These are phyloP conservation scores for Stemphylium beticola DNA, from an alignment of 2,329 filamentous ascomycete species.

Conservation along the genomic window DNA sequence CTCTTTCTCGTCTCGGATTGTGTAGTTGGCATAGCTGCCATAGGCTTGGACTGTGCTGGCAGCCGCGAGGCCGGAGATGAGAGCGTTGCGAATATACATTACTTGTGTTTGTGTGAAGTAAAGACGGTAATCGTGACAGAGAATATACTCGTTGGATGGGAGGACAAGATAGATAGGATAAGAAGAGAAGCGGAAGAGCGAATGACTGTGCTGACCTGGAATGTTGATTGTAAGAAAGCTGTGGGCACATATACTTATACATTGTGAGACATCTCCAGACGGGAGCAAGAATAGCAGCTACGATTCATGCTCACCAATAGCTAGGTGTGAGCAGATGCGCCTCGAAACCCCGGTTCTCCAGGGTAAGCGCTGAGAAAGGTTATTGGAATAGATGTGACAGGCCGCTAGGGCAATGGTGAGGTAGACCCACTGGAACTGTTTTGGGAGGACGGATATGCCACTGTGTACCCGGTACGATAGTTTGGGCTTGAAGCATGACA, in stretches of 20 bases:
- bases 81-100: constrained; percentile 45
- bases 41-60: constrained; percentile 35
- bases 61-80: constrained; percentile 34
- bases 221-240: constrained; percentile 11
- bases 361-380: constrained; percentile 8
- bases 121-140: constrained; percentile 9
- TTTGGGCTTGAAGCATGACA: constrained; percentile 21
- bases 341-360: constrained; percentile 15
- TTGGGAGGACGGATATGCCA: constrained; percentile 19
- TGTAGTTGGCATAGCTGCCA: constrained; percentile 29
- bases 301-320: constrained; percentile 8
- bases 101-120: constrained; percentile 15
- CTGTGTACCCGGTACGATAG: constrained; percentile 18
- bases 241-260: constrained; percentile 29
- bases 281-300: constrained; percentile 22
- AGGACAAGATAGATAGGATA: not conserved
- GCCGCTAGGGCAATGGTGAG: constrained; percentile 23
- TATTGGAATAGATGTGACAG: constrained; percentile 22
- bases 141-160: constrained; percentile 8
- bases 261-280: constrained; percentile 8
- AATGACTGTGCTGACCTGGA: constrained; percentile 17
- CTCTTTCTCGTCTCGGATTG: constrained; percentile 23
- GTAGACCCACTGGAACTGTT: constrained; percentile 21
- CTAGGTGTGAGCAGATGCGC: constrained; percentile 11
- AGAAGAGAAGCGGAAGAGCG: constrained; percentile 11